These are phyloP conservation scores for Polyporus arcularius DNA, from an alignment of 768 basidiomycete genomes.

Conservation along the genomic window DNA sequence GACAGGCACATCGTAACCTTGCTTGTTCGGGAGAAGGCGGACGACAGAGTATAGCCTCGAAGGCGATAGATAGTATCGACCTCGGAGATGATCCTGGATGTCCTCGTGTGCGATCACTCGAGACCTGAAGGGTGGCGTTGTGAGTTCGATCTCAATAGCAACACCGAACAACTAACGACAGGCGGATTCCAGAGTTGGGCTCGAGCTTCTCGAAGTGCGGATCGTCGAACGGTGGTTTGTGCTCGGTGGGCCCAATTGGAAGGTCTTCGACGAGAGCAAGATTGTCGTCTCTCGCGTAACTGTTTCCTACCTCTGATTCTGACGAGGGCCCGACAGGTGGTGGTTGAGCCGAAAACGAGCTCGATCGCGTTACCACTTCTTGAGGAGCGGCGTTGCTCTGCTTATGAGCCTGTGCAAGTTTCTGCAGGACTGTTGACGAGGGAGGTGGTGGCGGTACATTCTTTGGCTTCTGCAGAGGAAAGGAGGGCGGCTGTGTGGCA, in stretches of 20 bases:
- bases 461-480: conserved; percentile 1
- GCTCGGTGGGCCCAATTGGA: conserved; percentile 74
- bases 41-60: conserved; percentile 87
- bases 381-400: background rate
- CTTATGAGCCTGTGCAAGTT: conserved; percentile 40
- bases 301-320: background rate
- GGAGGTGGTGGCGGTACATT: conserved; percentile 29
- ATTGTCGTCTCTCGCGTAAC: conserved; percentile 51
- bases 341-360: conserved; percentile 22
- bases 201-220: conserved; percentile 78
- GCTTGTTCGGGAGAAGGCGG: conserved; percentile 73
- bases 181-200: conserved; percentile 86
- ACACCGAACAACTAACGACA: conserved; percentile 57
- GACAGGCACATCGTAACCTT: conserved; percentile 89
- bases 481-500: background rate
- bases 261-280: conserved; percentile 78
- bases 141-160: background rate
- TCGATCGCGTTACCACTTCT: conserved; percentile 22
- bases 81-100: conserved; percentile 77
- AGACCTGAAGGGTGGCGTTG: conserved; percentile 46
- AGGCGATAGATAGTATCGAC: conserved; percentile 86
- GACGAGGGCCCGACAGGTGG: background rate
- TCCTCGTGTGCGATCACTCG: conserved; percentile 74
- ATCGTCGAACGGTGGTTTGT: conserved; percentile 70
- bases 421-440: conserved; percentile 55